Conservation (phyloP, 768 basidiomycete genomes). For the Mycena floridula region DNA sequence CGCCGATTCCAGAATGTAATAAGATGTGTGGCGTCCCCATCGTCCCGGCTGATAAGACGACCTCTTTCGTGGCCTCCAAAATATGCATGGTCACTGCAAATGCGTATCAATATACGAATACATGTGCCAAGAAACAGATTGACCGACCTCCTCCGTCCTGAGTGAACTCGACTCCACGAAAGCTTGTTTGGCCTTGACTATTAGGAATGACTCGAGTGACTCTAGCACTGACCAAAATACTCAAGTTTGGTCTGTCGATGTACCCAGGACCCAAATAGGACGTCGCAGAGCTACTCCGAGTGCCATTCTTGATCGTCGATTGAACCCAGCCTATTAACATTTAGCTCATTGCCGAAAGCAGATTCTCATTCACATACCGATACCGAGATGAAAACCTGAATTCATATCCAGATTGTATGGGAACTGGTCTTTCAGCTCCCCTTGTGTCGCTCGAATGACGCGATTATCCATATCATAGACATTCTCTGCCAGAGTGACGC, state of each 20-base stretch:
- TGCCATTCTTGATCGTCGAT: conserved; percentile 21
- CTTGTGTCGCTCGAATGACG: conserved; percentile 18
- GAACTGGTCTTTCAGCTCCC: conserved; percentile 17
- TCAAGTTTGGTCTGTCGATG: conserved; percentile 22
- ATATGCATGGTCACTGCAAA: background rate
- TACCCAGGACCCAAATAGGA: conserved; percentile 23
- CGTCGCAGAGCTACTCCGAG: conserved; percentile 23
- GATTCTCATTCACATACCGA: conserved; percentile 16
- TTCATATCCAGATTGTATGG: conserved; percentile 29
- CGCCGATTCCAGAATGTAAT: conserved; percentile 28
- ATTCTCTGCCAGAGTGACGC: conserved; percentile 15
- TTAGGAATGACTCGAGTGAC: conserved; percentile 21
- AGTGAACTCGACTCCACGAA: conserved; percentile 18
- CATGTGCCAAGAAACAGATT: background rate
- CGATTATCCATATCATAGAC: conserved; percentile 9
- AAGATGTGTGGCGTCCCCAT: conserved; percentile 29
- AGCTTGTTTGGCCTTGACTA: no score
- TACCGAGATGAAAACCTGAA: conserved; percentile 21
- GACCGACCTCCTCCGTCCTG: conserved; percentile 10
- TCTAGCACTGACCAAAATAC: conserved; percentile 22
- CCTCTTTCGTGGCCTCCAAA: conserved; percentile 24
- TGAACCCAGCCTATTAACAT: conserved; percentile 20
- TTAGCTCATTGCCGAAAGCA: background rate
- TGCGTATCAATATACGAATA: no score
- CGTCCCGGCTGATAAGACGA: conserved; percentile 32